Conservation (phyloP, 176 grass and related monocot genomes). For the Elaeis guineensis region DNA sequence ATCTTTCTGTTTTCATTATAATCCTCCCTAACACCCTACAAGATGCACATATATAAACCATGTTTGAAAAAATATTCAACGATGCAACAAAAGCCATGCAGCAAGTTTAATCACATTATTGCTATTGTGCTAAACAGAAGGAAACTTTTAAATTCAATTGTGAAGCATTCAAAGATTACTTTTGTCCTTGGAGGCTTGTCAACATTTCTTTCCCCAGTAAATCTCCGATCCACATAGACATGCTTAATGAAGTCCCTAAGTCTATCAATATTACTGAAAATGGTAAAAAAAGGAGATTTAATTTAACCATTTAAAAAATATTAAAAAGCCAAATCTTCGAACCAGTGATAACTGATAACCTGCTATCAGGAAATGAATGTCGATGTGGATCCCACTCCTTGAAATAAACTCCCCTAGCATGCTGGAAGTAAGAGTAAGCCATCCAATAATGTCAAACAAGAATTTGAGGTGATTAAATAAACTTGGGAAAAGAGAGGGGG, state of each 20-base stretch:
- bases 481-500: neutral
- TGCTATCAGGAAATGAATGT: constrained; percentile 77
- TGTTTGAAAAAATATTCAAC: no score
- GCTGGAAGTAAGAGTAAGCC: constrained; percentile 26
- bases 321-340: constrained; percentile 5
- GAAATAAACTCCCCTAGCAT: constrained; percentile 75
- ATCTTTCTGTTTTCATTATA: constrained; percentile 58
- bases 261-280: constrained; percentile 77
- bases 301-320: neutral
- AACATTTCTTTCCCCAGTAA: constrained; percentile 53
- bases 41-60: constrained; percentile 1
- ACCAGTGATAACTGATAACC: constrained; percentile 44
- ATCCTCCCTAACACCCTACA: constrained; percentile 65
- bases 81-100: no score
- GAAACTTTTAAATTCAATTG: neutral
- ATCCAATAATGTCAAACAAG: no score
- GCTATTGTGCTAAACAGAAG: neutral
- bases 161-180: constrained; percentile 37
- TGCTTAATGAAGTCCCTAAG: constrained; percentile 90
- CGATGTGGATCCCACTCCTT: constrained; percentile 95
- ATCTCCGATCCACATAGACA: constrained; percentile 81
- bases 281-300: constrained; percentile 32
- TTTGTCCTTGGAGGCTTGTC: constrained; percentile 56
- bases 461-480: no score
- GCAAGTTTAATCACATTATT: no score